phyloP scores from a whole-genome alignment of 2,329 filamentous ascomycete species.

The Claviceps cyperi region DNA sequence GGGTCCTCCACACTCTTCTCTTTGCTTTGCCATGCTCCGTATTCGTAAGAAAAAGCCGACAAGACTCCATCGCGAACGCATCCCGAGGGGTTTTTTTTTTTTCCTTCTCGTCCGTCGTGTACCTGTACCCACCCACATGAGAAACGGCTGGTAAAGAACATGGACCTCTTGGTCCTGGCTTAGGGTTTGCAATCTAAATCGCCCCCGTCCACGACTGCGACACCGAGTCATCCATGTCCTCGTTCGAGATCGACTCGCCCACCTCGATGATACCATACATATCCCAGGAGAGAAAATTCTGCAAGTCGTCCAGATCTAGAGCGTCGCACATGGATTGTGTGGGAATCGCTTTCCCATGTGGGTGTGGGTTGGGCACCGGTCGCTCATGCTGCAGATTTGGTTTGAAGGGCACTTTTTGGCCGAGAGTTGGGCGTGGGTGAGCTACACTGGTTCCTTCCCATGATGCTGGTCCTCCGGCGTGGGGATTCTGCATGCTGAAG shows the following conservation, averaged over 20 bases:
- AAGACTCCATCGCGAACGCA: too few species aligned
- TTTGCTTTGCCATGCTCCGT: too few species aligned
- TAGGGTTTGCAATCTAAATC: slow-evolving; percentile 4
- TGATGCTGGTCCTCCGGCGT: slow-evolving; percentile 8
- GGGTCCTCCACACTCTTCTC: too few species aligned
- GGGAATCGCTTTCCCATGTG: slow-evolving; percentile 9
- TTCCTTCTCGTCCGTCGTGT: too few species aligned
- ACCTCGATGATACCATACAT: slow-evolving; percentile 28
- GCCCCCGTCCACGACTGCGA: slow-evolving; percentile 17
- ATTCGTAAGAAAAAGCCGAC: too few species aligned
- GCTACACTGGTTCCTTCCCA: slow-evolving; percentile 15
- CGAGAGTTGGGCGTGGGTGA: slow-evolving; percentile 13
- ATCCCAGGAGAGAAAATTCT: slow-evolving; percentile 25
- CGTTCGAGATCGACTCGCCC: slow-evolving; percentile 21
- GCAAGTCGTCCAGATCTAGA: slow-evolving; percentile 23
- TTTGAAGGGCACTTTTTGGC: slow-evolving; percentile 12
- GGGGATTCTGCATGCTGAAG: slow-evolving; percentile 12
- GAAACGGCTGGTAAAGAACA: too few species aligned
- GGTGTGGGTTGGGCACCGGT: slow-evolving; percentile 14
- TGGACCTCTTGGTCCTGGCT: neutral
- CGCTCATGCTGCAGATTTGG: slow-evolving; percentile 24
- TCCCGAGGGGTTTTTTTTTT: too few species aligned
- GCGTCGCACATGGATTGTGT: slow-evolving; percentile 19
- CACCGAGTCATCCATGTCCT: slow-evolving; percentile 20
- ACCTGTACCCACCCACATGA: too few species aligned